Evolutionary conservation across 2,329 filamentous ascomycete genomes (phyloP), one percentile per base, ranked within the genome.

Genomic region (Parafenestella ontariensis): DNA sequence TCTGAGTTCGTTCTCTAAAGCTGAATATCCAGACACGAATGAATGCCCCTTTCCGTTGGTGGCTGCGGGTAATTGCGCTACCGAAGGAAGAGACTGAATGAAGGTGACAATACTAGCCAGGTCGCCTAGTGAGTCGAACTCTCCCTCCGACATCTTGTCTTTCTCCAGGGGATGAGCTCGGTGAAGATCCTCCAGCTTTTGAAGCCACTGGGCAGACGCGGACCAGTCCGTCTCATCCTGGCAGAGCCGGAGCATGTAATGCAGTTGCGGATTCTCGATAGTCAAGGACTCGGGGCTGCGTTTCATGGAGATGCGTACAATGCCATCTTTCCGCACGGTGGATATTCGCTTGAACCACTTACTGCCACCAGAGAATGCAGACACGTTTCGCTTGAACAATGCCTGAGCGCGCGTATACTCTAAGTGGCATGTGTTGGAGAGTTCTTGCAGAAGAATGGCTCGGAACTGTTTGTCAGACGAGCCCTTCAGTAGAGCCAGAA

Each of bases 161-260:
- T 72, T 69, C 47, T 77, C 72, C 1, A 45, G 11, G 0, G 77
- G 75, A 42, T 77, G 61, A 0, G 67, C 46, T 1, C 58, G 54
- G 52, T 81, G 73, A 1, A 81, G 66, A 1, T 75, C 67, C 2
- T 67, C 68, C 5, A 83, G 58, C 46, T 79, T 79, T 48, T 74
- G 66, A 20, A 82, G 65, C 77, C 77, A 81, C 1, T 76, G 60
- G 2, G 71, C 56, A 1, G 80, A 75, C 11, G 76, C 72, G 0
- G 64, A 20, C 7, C 74, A 68, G 5, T 62, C 76, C 0, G 70
- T 77, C 0, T 77, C 72, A 0, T 66, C 46, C 6, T 79, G 74
- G 45, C 79, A 83, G 1, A 83, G 77, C 2, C 74, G 77, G 5
- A 83, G 64, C 18, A 83, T 61, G 54, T 78, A 79, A 49, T 79